Conservation (phyloP, 2,329 filamentous ascomycete genomes). For the Remersonia thermophila region DNA sequence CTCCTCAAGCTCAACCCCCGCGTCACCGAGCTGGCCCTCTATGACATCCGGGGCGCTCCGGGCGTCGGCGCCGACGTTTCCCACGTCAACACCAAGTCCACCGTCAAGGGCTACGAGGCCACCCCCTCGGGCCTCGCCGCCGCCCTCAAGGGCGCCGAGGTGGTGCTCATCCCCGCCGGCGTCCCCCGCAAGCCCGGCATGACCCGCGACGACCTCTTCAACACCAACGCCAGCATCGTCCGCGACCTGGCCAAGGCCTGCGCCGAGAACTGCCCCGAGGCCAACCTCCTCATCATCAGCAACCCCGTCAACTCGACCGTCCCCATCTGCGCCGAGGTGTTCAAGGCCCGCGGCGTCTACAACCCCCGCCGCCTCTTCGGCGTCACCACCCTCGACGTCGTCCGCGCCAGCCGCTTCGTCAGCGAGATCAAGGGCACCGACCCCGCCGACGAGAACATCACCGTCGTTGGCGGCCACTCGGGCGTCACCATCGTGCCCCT, state of each 20-base stretch:
- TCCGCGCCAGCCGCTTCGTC: constrained; percentile 96
- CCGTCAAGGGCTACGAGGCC: constrained; percentile 78
- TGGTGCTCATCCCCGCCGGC: constrained; percentile 95
- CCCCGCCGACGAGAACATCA: constrained; percentile 86
- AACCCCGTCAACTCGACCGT: constrained; percentile 99
- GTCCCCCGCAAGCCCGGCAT: constrained; percentile 99
- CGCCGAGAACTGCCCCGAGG: constrained; percentile 77
- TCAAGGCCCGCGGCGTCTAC: constrained; percentile 92
- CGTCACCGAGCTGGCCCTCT: constrained; percentile 87
- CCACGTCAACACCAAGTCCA: constrained; percentile 99
- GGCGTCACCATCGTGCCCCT: constrained; percentile 97
- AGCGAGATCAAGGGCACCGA: constrained; percentile 84
- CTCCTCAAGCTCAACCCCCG: constrained; percentile 97
- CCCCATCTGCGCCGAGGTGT: constrained; percentile 92
- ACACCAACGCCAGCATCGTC: constrained; percentile 99
- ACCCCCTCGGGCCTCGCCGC: constrained; percentile 61
- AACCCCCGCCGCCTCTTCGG: constrained; percentile 98
- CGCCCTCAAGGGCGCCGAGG: constrained; percentile 75
- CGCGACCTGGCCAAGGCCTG: constrained; percentile 93
- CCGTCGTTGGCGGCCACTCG: constrained; percentile 92
- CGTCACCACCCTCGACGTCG: constrained; percentile 97
- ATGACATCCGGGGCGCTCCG: constrained; percentile 90
- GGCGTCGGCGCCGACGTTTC: constrained; percentile 97
- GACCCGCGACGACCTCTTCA: constrained; percentile 99
- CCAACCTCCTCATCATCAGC: constrained; percentile 93